Evolutionary conservation across 1,284 basidiomycete species (phyloP).

Genomic region (Irpex lacteus): DNA sequence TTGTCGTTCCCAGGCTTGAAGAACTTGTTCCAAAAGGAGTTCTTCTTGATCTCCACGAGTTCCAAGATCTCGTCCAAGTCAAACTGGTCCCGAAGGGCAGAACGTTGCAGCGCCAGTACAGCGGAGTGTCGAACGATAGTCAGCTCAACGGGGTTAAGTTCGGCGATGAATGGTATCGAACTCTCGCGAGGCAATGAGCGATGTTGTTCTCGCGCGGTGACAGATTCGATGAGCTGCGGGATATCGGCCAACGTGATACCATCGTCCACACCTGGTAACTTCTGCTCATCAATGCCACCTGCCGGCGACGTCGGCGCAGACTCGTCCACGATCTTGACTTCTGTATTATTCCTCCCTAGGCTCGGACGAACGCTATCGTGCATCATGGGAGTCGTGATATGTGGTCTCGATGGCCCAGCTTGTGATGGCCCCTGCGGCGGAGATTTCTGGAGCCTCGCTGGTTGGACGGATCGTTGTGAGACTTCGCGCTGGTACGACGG

Average conservation of each 20-base stretch:
- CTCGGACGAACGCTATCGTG: conserved; percentile 62
- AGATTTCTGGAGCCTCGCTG: conserved; percentile 23
- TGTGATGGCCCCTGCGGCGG: conserved; percentile 8
- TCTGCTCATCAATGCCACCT: conserved; percentile 33
- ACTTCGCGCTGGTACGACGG: conserved; percentile 21
- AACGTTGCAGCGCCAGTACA: conserved; percentile 76
- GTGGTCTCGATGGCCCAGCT: conserved; percentile 31
- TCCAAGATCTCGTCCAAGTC: conserved; percentile 94
- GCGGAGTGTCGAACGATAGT: conserved; percentile 93
- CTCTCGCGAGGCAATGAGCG: conserved; percentile 75
- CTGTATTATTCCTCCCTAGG: conserved; percentile 81
- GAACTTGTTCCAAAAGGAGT: conserved; percentile 94
- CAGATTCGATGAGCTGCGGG: conserved; percentile 88
- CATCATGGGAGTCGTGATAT: conserved; percentile 36
- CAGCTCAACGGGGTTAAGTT: conserved; percentile 82
- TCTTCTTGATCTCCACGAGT: conserved; percentile 90
- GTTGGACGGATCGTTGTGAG: conserved; percentile 27
- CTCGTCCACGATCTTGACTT: conserved; percentile 89
- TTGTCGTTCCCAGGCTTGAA: conserved; percentile 93
- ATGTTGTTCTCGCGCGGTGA: conserved; percentile 85
- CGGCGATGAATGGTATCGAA: conserved; percentile 78
- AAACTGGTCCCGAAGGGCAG: conserved; percentile 77
- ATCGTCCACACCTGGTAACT: conserved; percentile 54
- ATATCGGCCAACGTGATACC: conserved; percentile 96
- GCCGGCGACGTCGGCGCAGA: conserved; percentile 69